Evolutionary conservation across 805 yeast species (phyloP).

Genomic region (Spathaspora passalidarum): DNA sequence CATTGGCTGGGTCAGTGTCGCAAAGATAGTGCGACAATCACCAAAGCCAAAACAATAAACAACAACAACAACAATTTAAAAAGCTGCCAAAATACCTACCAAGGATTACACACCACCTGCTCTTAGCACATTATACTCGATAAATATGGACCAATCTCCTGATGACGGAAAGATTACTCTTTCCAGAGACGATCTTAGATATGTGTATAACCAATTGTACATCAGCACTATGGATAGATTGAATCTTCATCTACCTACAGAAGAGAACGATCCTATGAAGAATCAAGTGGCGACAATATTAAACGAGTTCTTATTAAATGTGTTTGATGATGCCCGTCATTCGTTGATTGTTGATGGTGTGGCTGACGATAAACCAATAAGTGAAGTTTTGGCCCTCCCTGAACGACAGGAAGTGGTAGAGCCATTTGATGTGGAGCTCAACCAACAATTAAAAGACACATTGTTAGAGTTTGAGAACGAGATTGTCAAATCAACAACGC

Average conservation of each 20-base stretch:
- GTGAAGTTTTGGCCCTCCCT: constrained; percentile 29
- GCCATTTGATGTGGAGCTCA: constrained; percentile 67
- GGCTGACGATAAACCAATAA: constrained; percentile 6
- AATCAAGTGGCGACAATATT: constrained; percentile 41
- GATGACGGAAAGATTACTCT: constrained; percentile 43
- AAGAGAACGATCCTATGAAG: constrained; percentile 44
- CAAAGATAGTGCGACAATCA: not conserved
- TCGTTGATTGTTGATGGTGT: constrained; percentile 59
- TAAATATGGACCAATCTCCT: not conserved
- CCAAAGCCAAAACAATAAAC: not conserved
- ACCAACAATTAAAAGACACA: constrained; percentile 53
- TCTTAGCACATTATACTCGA: no score
- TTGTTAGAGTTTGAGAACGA: constrained; percentile 61
- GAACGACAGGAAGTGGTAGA: constrained; percentile 46
- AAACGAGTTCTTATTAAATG: constrained; percentile 45
- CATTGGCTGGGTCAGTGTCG: not conserved
- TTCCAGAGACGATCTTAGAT: constrained; percentile 50
- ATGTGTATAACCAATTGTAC: constrained; percentile 43
- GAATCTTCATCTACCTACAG: constrained; percentile 46
- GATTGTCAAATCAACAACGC: constrained; percentile 52
- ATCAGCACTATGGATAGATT: constrained; percentile 43
- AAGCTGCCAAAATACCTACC: not conserved
- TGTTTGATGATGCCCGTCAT: constrained; percentile 55
- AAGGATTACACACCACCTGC: no score
- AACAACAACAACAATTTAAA: not conserved